Base-by-base conservation (phyloP, 179 eudicot species). In the Beta lomatogona region DNA sequence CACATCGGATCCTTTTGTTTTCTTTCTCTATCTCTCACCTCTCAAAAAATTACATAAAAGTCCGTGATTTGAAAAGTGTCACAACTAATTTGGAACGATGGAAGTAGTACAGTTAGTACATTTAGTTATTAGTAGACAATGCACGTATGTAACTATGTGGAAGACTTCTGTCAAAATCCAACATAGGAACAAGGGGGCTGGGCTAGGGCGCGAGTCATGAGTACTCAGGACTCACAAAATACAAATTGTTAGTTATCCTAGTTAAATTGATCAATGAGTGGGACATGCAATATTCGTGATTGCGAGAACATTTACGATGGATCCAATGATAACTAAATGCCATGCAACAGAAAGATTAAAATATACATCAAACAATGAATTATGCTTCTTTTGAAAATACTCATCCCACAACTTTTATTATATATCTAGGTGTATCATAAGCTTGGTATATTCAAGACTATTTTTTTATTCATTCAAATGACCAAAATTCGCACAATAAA, bases 221-320 rank as follows among this genome's bases (percentile, higher is more conserved):
- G n/a, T n/a, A 36, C 41, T 36, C 41, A 36, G 41, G 16, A 4
- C 63, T 22, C 31, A 79, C 5, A 70, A 18, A 15, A 1, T 66
- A 36, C 3, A 36, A 36, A 36, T 36, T 9, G 67, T 21, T 77
- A 0, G 44, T 57, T 55, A 69, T 22, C 1, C 71, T 31, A 60
- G 36, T 68, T 80, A 50, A 53, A 80, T 74, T 76, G 19, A 31
- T 57, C 45, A 13, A 3, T 36, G 41, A 0, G 73, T 80, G 78
- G 79, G 86, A 53, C 76, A 71, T 69, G 80, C 58, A 70, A 77
- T 50, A 14, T 77, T 73, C 76, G 71, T 80, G 68, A 83, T 28
- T 16, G 54, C 0, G 60, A 1, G 5, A 18, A 72, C 13, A 78
- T 72, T 72, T 72, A 72, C 15, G 16, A 16, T 28, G 71, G 76